Evolutionary conservation across 352 stramenopile genomes (phyloP).

Genomic region (Discostella stelligera): DNA sequence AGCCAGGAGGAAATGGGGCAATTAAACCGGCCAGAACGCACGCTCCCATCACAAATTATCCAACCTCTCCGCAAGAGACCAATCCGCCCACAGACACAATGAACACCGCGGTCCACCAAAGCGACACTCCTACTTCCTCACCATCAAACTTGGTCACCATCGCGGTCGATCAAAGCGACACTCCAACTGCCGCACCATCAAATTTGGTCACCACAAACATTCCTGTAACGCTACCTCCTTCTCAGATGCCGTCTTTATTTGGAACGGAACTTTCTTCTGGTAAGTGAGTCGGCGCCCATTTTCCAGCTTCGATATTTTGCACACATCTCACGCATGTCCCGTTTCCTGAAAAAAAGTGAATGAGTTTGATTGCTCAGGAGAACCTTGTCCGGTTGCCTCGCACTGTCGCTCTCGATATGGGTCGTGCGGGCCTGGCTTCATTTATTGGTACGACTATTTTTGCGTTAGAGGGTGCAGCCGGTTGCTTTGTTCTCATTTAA

Average conservation of each 20-base stretch:
- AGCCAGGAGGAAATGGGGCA: conserved; percentile 16
- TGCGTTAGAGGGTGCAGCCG: background rate
- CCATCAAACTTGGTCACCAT: background rate
- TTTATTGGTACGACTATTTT: conserved; percentile 40
- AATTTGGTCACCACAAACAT: background rate
- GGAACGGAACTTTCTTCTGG: background rate
- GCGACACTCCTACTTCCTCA: background rate
- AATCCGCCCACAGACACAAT: background rate
- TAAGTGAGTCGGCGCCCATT: background rate
- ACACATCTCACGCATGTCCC: background rate
- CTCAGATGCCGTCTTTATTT: background rate
- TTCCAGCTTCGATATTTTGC: background rate
- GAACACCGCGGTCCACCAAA: conserved; percentile 7
- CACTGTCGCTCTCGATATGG: conserved; percentile 57
- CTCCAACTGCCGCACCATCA: background rate
- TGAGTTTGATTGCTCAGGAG: conserved; percentile 42
- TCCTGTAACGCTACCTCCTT: background rate
- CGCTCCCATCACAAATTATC: conserved; percentile 19
- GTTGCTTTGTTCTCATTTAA: background rate
- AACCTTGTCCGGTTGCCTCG: conserved; percentile 46
- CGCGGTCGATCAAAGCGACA: no score
- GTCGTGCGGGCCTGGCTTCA: conserved; percentile 53
- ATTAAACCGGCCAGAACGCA: conserved; percentile 25
- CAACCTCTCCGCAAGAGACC: background rate
- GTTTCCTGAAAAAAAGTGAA: conserved; percentile 7